Conservation (phyloP, 2,329 filamentous ascomycete genomes). For the Curvularia spicifera region DNA sequence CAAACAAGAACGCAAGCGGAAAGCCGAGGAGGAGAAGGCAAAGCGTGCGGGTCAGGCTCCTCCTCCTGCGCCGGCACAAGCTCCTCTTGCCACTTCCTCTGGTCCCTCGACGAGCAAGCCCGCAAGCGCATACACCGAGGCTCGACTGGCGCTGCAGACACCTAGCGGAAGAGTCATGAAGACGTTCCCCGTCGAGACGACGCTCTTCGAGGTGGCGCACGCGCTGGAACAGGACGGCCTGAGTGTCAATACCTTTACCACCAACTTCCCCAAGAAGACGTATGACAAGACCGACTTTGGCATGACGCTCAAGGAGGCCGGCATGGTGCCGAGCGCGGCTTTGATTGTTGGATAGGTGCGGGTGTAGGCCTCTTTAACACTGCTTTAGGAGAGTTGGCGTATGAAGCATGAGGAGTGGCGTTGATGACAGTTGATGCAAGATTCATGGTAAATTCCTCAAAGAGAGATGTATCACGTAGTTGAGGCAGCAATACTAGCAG, state of each 20-base stretch:
- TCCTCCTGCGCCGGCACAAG: slow-evolving; percentile 56
- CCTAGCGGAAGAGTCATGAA: slow-evolving; percentile 79
- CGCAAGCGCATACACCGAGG: slow-evolving; percentile 76
- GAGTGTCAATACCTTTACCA: slow-evolving; percentile 76
- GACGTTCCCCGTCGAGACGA: slow-evolving; percentile 86
- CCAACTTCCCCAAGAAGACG: slow-evolving; percentile 85
- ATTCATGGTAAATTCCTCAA: slow-evolving; percentile 6
- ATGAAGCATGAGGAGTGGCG: slow-evolving; percentile 3
- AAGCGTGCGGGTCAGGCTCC: slow-evolving; percentile 75
- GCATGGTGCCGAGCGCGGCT: slow-evolving; percentile 87
- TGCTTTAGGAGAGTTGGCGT: background rate
- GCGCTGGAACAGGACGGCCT: slow-evolving; percentile 74
- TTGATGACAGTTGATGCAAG: background rate
- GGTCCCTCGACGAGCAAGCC: slow-evolving; percentile 64
- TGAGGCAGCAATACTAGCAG: background rate
- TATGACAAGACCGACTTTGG: slow-evolving; percentile 77
- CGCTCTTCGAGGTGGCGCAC: slow-evolving; percentile 88
- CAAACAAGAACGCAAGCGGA: slow-evolving; percentile 85
- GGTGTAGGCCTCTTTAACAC: background rate
- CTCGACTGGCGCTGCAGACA: slow-evolving; percentile 82
- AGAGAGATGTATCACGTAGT: background rate
- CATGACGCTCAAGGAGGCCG: slow-evolving; percentile 90
- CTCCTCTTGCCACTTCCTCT: slow-evolving; percentile 56
- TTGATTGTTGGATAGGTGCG: slow-evolving; percentile 67
- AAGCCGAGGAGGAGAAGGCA: slow-evolving; percentile 85